A percentile compares a stretch with the other conserved stretches of the same genome.
phyloP scores from a whole-genome alignment of 1,284 basidiomycete genomes.

The Cryptococcus neoformans region DNA sequence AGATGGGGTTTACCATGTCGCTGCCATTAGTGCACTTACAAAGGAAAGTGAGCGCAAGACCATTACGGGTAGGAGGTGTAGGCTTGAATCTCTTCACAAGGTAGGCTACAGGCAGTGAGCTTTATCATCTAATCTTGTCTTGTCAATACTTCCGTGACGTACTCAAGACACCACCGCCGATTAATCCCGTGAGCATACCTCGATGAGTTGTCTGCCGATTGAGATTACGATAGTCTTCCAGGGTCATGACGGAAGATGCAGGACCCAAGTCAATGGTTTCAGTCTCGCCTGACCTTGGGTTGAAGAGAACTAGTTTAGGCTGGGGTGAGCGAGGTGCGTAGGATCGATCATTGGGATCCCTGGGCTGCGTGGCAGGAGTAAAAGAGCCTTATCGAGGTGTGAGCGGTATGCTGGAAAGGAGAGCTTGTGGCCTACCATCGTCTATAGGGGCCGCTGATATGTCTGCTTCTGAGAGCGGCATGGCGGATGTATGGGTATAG shows the following conservation, averaged over 20 bases:
- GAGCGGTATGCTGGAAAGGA: not conserved
- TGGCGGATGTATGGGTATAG: not conserved
- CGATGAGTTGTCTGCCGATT: slow-evolving; percentile 14
- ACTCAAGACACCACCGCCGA: slow-evolving; percentile 16
- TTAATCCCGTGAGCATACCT: slow-evolving; percentile 17
- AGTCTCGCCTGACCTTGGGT: slow-evolving; percentile 11
- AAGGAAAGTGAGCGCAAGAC: slow-evolving; percentile 26
- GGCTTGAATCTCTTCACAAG: slow-evolving; percentile 13
- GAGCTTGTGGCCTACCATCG: slow-evolving; percentile 11
- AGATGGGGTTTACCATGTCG: not conserved
- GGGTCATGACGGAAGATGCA: slow-evolving; percentile 11
- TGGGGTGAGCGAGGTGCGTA: slow-evolving; percentile 2
- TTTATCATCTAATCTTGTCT: not conserved
- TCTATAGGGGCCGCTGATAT: slow-evolving; percentile 13
- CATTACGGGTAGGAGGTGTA: slow-evolving; percentile 20
- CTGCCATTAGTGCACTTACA: slow-evolving; percentile 8
- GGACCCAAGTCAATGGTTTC: slow-evolving; percentile 13
- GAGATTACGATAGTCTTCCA: slow-evolving; percentile 16
- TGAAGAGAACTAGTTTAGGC: slow-evolving; percentile 10
- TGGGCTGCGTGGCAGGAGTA: not conserved
- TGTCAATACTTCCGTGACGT: not conserved
- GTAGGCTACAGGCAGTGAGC: slow-evolving; percentile 6
- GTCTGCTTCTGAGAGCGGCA: slow-evolving; percentile 14
- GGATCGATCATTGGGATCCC: slow-evolving; percentile 5
- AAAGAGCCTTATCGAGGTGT: slow-evolving; percentile 6